Evolutionary conservation across 306 rosid genomes (phyloP).

Genomic region (Corylus americana): DNA sequence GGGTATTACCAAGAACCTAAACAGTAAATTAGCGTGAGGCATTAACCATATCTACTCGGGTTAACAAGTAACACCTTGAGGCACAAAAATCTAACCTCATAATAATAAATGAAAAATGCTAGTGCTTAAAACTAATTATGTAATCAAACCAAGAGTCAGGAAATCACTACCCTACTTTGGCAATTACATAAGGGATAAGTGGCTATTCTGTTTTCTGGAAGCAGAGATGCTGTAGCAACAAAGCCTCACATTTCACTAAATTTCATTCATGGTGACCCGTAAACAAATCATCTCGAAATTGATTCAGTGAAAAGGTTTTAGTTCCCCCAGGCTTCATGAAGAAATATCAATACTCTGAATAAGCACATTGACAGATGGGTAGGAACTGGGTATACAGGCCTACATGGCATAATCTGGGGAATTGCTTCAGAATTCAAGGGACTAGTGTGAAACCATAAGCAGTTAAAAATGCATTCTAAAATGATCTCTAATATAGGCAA

Average conservation of each 20-base stretch:
- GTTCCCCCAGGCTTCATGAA: not conserved
- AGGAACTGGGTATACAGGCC: no score
- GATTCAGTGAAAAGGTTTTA: not conserved
- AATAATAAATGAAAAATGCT: not conserved
- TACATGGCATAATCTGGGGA: no score
- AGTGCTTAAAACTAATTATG: not conserved
- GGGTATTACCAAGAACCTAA: not conserved
- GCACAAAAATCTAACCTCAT: not conserved
- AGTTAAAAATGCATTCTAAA: no score
- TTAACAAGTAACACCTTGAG: no score
- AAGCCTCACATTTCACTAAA: not conserved
- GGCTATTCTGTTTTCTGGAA: not conserved
- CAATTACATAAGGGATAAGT: not conserved
- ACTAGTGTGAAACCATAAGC: no score
- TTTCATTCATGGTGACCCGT: not conserved
- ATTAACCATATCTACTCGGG: not conserved
- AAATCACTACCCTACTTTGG: not conserved
- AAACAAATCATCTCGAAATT: not conserved
- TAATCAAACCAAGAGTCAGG: not conserved
- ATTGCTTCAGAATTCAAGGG: no score
- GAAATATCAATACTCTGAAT: not conserved
- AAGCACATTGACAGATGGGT: not conserved
- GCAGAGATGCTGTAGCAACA: not conserved
- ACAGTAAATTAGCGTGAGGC: not conserved
- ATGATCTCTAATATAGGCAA: no score